Base-by-base conservation (phyloP, 2,329 filamentous ascomycete genomes). In the Xenoacremonium recifei region DNA sequence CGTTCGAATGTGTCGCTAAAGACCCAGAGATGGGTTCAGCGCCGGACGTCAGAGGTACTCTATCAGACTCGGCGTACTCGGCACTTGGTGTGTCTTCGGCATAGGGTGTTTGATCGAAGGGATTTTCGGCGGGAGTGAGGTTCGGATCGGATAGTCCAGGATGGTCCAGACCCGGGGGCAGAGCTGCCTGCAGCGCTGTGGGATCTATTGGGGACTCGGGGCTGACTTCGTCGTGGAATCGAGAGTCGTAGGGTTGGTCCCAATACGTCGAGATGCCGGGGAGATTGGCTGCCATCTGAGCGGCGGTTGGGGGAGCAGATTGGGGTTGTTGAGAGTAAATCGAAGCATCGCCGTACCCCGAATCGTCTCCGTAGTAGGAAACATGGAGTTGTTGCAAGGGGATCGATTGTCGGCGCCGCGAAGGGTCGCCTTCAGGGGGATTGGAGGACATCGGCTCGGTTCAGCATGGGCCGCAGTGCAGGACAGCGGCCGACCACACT, bases 371-470 rank as follows among this genome's bases (percentile, higher is more conserved):
- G 21, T 45, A 45, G 20, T 50, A 44, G 11, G 54, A 39, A 21
- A 50, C 49, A 40, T 64, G 60, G 25, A 87, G 70, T 54, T 84
- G 79, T 64, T 83, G 83, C 44, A 92, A 71, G 45, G 85, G 86
- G 67, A 93, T 91, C 48, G 84, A 84, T 57, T 52, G 60, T 31
- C 51, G 52, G 39, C 53, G 58, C 43, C 53, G 56, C 37, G 44
- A 44, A 41, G 53, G 46, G 45, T 53, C 51, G 51, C 51, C 51
- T 34, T 58, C 56, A 31, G 52, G 53, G 40, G 44, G 44, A 37
- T 59, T 47, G 21, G 61, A 60, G 45, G 62, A 57, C 64, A 67
- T 67, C 36, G 46, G 44, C 44, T 37, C 21, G 16, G 37, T 40
- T 45, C 23, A 43, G 36, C 21, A 36, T 35, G 20, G 30, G 30